Evolutionary conservation across 2,329 filamentous ascomycete species (phyloP), one percentile per base, ranked within the genome.

Genomic region (Colletotrichum echinochloae): DNA sequence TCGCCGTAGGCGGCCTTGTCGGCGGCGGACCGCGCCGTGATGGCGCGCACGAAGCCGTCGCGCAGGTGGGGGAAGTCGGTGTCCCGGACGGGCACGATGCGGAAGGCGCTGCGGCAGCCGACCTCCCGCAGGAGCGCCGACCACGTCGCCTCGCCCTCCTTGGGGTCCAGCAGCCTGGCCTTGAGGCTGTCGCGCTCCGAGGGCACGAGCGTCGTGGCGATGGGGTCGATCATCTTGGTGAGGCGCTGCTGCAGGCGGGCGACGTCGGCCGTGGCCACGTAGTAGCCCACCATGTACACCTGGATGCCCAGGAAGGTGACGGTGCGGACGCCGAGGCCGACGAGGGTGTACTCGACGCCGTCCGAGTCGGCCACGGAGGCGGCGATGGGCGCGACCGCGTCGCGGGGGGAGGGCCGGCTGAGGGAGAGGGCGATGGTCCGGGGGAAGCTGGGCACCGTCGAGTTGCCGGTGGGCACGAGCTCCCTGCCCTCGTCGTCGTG

Each of bases 231-330:
- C 72, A 90, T 90, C 78, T 91, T 90, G 71, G 97, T 88, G 37
- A 98, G 87, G 54, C 90, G 88, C 74, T 88, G 86, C 81, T 98
- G 95, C 49, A 99, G 85, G n/a, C 87, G 86, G 5, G 91, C 90
- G 70, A 99, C 90, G 77, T 97, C 94, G 46, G 91, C 85, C 0
- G 92, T 95, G 33, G 94, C 93, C 33, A 98, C 87, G 83, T 99
- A 99, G 76, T 97, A 89, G 20, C 95, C 96, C 0, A 97, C 92
- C 23, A 98, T 92, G 82, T 99, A 99, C 63, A 99, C 96, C 79
- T 97, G 91, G 54, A 99, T 94, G 59, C 89, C 85, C 54, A 98
- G 83, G 80, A 98, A 97, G 30, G 93, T 97, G 39, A 99, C 96
- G 1, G 92, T 94, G 65, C 96, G 89, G 73, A 97, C 91, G 23